phyloP scores from a whole-genome alignment of 75 land plant species.

The Picea glauca region DNA sequence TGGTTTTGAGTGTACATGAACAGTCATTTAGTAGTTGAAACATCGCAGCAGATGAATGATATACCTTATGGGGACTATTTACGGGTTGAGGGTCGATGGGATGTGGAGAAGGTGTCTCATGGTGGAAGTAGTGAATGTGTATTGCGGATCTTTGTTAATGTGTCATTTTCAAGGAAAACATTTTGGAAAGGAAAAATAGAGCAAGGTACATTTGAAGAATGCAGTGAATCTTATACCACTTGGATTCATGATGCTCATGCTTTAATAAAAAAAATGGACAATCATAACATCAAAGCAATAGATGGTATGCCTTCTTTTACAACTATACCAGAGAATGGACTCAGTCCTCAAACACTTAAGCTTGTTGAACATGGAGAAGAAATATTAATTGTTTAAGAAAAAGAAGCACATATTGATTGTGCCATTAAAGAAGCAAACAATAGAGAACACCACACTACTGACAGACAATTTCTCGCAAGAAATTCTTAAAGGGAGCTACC shows the following conservation, averaged over 20 bases:
- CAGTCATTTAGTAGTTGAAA: constrained; percentile 83
- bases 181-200: constrained; percentile 94
- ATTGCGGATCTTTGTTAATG: constrained; percentile 72
- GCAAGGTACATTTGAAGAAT: constrained; percentile 84
- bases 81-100: constrained; percentile 88
- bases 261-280: constrained; percentile 40
- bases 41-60: constrained; percentile 79
- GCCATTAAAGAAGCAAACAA: neutral
- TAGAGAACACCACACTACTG: neutral
- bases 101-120: constrained; percentile 43
- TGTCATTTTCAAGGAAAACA: constrained; percentile 84
- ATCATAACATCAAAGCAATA: neutral
- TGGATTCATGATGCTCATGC: constrained; percentile 73
- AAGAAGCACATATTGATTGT: neutral
- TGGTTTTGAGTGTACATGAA: constrained; percentile 66
- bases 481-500: neutral
- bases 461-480: neutral
- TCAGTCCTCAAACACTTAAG: neutral
- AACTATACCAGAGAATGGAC: neutral
- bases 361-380: neutral
- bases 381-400: neutral
- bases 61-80: constrained; percentile 94
- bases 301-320: neutral
- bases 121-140: constrained; percentile 33
- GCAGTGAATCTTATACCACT: constrained; percentile 72